Base-by-base conservation (phyloP, 352 stramenopile genomes). In the Phytopythium aichiense region DNA sequence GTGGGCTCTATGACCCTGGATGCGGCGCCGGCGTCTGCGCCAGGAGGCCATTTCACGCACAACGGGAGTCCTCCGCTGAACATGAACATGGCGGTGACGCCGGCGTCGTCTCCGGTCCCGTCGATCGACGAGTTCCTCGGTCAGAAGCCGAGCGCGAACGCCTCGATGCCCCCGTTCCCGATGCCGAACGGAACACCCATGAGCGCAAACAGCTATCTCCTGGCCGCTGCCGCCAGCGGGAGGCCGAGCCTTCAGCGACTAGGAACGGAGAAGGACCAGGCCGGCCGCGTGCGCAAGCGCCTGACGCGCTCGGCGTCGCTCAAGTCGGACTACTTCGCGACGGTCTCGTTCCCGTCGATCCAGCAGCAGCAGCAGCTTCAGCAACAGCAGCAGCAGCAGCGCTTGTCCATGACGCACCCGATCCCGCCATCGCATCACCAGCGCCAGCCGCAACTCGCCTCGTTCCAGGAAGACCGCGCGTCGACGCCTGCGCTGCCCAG, bases 281-380 rank as follows among this genome's bases (percentile, higher is more conserved):
- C 76, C 3, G 65, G 79, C 53, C 81, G 76, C 15, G 78, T 89
- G 31, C 79, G 81, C 31, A 91, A 91, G 68, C 79, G 81, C 20
- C 57, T 88, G 35, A 91, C 79, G 30, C 77, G 81, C 25, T 91
- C 81, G 31, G 76, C 79, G 16, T 91, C 81, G n/a, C 68, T 89
- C 38, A 88, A 91, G 63, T 81, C 74, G 53, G 81, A 91, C 35
- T 91, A 91, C 58, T 91, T 80, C 52, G 81, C 81, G 25, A 81
- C 71, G 6, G 68, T 75, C 13, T 69, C 78, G 56, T 82, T 80
- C 25, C 68, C 69, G 7, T 60, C 63, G 6, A 35, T 75, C 20
- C 64, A 77, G 49, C 67, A 73, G 25, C 68, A 74, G 25, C 63
- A 75, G 38, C 68, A 72, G 31, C 22, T 62, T 25, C 68, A 60